Evolutionary conservation across 2,329 filamentous ascomycete genomes (phyloP), one percentile per base, ranked within the genome.

Genomic region (Exophiala dermatitidis): DNA sequence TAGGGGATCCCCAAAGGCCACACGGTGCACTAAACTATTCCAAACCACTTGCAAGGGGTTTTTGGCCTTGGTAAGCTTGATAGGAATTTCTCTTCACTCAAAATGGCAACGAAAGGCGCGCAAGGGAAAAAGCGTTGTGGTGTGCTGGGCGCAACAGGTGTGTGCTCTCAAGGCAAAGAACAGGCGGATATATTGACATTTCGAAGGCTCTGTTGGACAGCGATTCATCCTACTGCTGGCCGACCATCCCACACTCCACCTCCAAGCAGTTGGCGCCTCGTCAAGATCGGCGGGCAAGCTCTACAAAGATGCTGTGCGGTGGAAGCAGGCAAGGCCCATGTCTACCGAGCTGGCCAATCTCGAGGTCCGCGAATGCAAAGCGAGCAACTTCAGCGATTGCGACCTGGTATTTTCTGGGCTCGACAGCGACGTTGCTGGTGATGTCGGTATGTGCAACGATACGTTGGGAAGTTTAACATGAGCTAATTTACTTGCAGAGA

Each of bases 321-420:
- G 93, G 93, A 96, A 96, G 78, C 91, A 97, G 74, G 80, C 87
- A 6, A 75, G 81, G 52, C 86, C 89, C 50, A 94, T 96, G 80
- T 85, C 85, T 41, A 77, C 83, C 59, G 77, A 77, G 59, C 73
- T 95, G 54, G 88, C 82, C 61, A 84, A 90, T 60, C 77, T 97
- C 64, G 79, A 95, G 3, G 87, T 97, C 52, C 85, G 88, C 67
- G 84, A 88, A 67, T 97, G 93, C 76, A 85, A 76, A 65, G 82
- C 93, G 0, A 81, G 83, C 62, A 81, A 91, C 64, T 97, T 96
- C 69, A 72, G 77, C 57, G 90, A 95, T 68, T 96, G 93, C 71
- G 91, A 97, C 64, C 76, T 98, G 60, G 83, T 97, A 57, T 97
- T 97, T 71, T 91, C 86, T 58, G 93, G 93, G 2, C 77, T 97